Conservation (phyloP, 225 moss, liverwort and hornwort genomes). For the Climacium dendroides region DNA sequence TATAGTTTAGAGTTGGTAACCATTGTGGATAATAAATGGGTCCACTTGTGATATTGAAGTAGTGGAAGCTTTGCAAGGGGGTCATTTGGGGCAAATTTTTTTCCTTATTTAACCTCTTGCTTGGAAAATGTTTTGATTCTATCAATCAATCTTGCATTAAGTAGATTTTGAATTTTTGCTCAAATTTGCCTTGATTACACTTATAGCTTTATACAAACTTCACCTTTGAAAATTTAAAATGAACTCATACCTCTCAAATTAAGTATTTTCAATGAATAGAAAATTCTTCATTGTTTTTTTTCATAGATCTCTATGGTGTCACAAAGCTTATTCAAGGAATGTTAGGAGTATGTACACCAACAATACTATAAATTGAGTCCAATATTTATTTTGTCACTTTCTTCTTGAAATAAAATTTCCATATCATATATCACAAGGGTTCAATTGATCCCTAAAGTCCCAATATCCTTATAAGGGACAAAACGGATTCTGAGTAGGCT, state of each 20-base stretch:
- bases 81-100: too few relatives aligned
- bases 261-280: neutral
- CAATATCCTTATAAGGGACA: neutral
- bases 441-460: neutral
- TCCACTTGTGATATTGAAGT: neutral
- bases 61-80: neutral
- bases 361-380: neutral
- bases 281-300: neutral
- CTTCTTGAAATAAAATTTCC: rapidly evolving
- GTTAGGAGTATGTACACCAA: rapidly evolving
- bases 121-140: neutral
- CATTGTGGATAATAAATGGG: rapidly evolving
- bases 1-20: neutral
- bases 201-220: neutral
- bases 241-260: neutral
- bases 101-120: neutral
- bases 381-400: neutral
- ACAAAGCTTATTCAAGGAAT: neutral
- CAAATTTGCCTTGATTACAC: neutral
- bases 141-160: neutral
- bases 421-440: neutral
- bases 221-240: neutral
- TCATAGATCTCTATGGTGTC: neutral
- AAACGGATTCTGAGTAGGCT: neutral
- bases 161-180: neutral